Conservation (phyloP, 495 filamentous ascomycete species). For the Hypoxylon cercidicola region DNA sequence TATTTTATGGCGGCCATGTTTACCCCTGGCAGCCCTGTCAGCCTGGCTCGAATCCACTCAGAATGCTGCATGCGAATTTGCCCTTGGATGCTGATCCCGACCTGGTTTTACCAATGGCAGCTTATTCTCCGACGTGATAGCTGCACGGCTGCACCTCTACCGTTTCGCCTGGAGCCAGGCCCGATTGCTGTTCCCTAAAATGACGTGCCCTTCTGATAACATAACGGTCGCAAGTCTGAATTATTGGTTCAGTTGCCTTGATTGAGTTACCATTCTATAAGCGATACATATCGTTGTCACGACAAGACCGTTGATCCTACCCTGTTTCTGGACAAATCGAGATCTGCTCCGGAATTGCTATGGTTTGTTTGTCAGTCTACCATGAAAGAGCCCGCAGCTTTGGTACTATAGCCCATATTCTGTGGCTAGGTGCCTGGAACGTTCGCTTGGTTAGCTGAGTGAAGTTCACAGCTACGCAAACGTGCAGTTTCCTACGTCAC, state of each 20-base stretch:
- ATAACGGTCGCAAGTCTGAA: not conserved
- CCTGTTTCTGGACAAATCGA: slow-evolving; percentile 2
- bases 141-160: not conserved
- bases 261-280: not conserved
- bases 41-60: no score
- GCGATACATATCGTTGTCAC: not conserved
- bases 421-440: not conserved
- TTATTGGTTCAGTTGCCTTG: not conserved
- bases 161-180: not conserved
- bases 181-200: not conserved
- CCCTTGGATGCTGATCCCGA: not conserved
- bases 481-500: slow-evolving; percentile 2
- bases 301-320: slow-evolving; percentile 2
- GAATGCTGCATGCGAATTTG: not conserved
- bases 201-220: not conserved
- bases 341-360: slow-evolving; percentile 4
- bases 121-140: slow-evolving; percentile 2
- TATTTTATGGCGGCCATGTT: no score
- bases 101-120: not conserved
- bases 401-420: not conserved
- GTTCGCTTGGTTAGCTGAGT: not conserved
- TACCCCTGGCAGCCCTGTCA: no score
- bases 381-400: not conserved
- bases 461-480: not conserved
- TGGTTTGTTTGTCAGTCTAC: not conserved